A percentile compares a stretch with the other conserved stretches of the same genome.
phyloP scores from a whole-genome alignment of 2,329 filamentous ascomycete genomes.

The Botrytis medusae region DNA sequence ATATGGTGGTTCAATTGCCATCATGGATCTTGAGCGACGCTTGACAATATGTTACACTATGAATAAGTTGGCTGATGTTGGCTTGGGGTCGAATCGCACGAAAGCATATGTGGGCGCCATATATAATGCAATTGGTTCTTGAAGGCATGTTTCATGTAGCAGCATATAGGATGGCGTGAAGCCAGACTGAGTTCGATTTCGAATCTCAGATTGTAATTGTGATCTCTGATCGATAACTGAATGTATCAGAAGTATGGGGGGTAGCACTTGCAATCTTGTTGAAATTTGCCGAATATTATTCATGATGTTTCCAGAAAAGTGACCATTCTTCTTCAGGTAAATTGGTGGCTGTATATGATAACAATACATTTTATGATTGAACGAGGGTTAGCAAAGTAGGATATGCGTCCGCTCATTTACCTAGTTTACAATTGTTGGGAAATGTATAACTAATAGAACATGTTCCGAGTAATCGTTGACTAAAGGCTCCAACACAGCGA shows the following conservation, averaged over 20 bases:
- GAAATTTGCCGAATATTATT: background rate
- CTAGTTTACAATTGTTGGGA: no score
- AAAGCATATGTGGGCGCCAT: slow-evolving; percentile 18
- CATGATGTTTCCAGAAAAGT: background rate
- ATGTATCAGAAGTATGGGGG: background rate
- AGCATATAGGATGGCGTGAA: background rate
- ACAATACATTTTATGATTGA: background rate
- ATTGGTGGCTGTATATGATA: no score
- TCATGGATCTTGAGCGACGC: slow-evolving; percentile 46
- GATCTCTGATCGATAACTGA: background rate
- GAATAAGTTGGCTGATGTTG: slow-evolving; percentile 44
- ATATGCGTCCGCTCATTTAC: background rate
- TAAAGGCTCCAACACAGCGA: background rate
- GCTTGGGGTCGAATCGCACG: background rate
- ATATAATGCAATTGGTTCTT: slow-evolving; percentile 5
- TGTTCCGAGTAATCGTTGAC: background rate
- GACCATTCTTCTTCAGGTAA: background rate
- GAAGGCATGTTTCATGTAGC: no score
- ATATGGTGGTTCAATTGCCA: slow-evolving; percentile 46
- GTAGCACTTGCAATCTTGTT: background rate
- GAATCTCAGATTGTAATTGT: background rate
- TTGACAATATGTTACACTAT: slow-evolving; percentile 48
- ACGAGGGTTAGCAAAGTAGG: background rate
- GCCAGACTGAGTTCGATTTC: background rate
- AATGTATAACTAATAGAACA: no score